A percentile compares a stretch with the other conserved stretches of the same genome.
Conservation (phyloP, 106 monocot species). For the Dioscorea zingiberensis region DNA sequence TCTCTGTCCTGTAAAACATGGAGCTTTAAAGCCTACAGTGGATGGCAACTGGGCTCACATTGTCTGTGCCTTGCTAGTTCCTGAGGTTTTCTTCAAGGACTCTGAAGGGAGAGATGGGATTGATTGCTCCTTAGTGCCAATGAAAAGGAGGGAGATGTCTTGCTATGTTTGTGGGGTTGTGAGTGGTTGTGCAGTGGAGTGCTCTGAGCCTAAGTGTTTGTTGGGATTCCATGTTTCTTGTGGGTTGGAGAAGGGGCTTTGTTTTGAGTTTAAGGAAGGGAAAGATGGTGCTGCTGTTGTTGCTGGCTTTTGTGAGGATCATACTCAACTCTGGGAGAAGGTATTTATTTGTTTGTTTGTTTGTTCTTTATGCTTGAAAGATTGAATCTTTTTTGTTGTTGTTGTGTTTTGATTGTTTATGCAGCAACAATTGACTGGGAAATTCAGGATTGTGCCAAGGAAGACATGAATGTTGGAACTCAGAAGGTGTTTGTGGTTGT, state of each 20-base stretch:
- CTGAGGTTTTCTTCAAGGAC: conserved; percentile 84
- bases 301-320: conserved; percentile 68
- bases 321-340: conserved; percentile 84
- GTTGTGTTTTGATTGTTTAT: conserved; percentile 5
- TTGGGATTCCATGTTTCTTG: conserved; percentile 77
- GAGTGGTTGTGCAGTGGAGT: conserved; percentile 63
- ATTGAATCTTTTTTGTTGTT: background rate
- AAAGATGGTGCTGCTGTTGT: conserved; percentile 60
- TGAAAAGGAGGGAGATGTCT: conserved; percentile 19
- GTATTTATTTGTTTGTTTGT: conserved; percentile 16
- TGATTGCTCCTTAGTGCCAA: conserved; percentile 59
- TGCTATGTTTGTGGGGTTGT: conserved; percentile 55
- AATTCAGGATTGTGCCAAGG: conserved; percentile 80
- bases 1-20: conserved; percentile 59
- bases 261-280: conserved; percentile 66
- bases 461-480: conserved; percentile 8
- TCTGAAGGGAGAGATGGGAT: conserved; percentile 60
- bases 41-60: conserved; percentile 73
- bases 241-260: conserved; percentile 50
- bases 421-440: conserved; percentile 88
- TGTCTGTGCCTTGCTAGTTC: conserved; percentile 68
- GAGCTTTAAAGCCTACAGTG: conserved; percentile 58
- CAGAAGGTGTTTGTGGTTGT: background rate
- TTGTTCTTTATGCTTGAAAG: background rate
- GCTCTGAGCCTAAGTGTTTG: conserved; percentile 70